Percentiles rank a stretch among this genome's conserved stretches.
Conservation (phyloP, 2,329 filamentous ascomycete species). For the Penicillium polonicum region DNA sequence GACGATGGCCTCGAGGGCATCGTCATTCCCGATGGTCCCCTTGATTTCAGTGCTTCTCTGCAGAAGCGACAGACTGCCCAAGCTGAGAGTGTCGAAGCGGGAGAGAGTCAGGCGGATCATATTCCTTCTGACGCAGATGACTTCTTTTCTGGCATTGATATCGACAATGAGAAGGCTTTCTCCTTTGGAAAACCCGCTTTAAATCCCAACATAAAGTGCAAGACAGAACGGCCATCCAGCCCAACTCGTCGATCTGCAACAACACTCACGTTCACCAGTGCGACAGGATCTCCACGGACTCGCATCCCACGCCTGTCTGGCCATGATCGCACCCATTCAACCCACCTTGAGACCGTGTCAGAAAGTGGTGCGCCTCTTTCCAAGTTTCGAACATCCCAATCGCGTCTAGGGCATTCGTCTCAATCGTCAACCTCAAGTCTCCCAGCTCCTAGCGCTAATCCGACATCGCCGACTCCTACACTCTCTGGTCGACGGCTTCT, state of each 20-base stretch:
- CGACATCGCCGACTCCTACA: conserved; percentile 56
- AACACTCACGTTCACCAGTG: conserved; percentile 88
- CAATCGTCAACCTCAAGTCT: conserved; percentile 68
- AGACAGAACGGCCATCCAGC: conserved; percentile 66
- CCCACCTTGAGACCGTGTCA: conserved; percentile 81
- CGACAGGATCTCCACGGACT: conserved; percentile 58
- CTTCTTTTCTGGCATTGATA: conserved; percentile 80
- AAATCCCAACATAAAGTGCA: conserved; percentile 89
- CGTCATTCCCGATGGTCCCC: conserved; percentile 74
- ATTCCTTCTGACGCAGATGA: conserved; percentile 59
- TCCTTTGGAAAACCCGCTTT: conserved; percentile 76
- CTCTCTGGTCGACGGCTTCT: conserved; percentile 63
- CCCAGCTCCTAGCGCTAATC: conserved; percentile 60
- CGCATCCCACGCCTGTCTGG: conserved; percentile 75
- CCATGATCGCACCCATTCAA: conserved; percentile 70
- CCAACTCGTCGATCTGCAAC: conserved; percentile 71
- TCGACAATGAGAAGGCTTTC: conserved; percentile 80
- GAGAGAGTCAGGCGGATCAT: conserved; percentile 20
- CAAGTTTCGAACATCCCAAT: conserved; percentile 63
- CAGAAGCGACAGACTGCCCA: conserved; percentile 64
- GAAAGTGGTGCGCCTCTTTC: conserved; percentile 76
- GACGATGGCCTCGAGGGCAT: conserved; percentile 91
- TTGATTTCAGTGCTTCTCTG: conserved; percentile 78
- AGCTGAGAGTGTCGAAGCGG: conserved; percentile 31
- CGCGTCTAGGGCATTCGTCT: conserved; percentile 64